These are phyloP conservation scores for Ascocoryne sarcoides DNA, from an alignment of 2,329 filamentous ascomycete genomes.

Conservation along the genomic window DNA sequence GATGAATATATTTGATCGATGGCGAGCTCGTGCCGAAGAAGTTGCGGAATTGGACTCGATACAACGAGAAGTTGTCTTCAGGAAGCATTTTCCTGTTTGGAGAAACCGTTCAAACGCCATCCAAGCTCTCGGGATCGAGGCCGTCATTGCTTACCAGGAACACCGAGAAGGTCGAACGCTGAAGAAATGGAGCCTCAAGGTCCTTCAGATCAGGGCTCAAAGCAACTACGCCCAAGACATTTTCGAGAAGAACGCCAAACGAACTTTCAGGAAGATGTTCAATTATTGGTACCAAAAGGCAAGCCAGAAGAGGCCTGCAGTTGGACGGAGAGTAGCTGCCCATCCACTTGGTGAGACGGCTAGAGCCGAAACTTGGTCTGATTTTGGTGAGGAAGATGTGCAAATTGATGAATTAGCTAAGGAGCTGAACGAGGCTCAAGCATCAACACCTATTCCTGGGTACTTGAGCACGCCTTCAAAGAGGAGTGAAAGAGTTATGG, in stretches of 20 bases:
- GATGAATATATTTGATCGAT: constrained; percentile 26
- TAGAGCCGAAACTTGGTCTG: constrained; percentile 24
- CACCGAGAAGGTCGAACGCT: constrained; percentile 17
- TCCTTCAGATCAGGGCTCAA: constrained; percentile 23
- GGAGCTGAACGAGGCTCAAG: constrained; percentile 14
- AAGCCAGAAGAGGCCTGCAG: constrained; percentile 13
- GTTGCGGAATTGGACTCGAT: constrained; percentile 21
- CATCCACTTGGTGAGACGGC: constrained; percentile 11
- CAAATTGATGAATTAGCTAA: constrained; percentile 14
- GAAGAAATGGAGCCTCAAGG: constrained; percentile 26
- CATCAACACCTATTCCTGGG: constrained; percentile 19
- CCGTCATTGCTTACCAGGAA: constrained; percentile 24
- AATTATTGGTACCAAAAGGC: constrained; percentile 26
- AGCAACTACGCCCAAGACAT: constrained; percentile 23
- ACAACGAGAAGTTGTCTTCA: constrained; percentile 16
- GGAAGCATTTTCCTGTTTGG: constrained; percentile 22
- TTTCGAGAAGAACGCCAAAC: constrained; percentile 26
- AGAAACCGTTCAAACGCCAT: constrained; percentile 17
- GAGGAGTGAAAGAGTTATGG: constrained; percentile 34
- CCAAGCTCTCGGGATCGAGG: constrained; percentile 21
- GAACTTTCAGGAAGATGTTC: constrained; percentile 27
- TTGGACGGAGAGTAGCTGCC: not conserved
- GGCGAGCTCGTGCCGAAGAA: constrained; percentile 23
- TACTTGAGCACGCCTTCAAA: constrained; percentile 37
- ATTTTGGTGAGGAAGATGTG: constrained; percentile 23